A percentile compares a stretch with the other conserved stretches of the same genome.
Evolutionary conservation across 2,329 filamentous ascomycete genomes (phyloP).

Genomic region (Diplodia mutila): DNA sequence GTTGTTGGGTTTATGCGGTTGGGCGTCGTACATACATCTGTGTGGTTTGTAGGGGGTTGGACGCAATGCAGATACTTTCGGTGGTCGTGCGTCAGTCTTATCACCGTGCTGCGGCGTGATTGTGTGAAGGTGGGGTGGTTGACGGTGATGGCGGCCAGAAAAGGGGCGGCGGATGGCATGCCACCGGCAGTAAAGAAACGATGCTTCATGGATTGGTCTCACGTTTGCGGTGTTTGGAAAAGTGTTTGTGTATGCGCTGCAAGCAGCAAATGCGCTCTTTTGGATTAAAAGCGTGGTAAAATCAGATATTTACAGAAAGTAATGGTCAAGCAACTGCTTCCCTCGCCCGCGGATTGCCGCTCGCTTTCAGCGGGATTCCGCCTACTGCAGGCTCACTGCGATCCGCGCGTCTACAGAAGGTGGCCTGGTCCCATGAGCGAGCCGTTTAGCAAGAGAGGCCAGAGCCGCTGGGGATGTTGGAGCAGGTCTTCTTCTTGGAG

Average conservation of each 20-base stretch:
- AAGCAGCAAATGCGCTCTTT: slow-evolving; percentile 13
- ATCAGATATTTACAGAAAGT: slow-evolving; percentile 15
- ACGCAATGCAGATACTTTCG: background rate
- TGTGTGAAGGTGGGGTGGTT: background rate
- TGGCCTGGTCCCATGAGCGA: background rate
- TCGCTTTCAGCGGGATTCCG: no score
- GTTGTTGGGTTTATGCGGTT: background rate
- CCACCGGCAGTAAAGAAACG: no score
- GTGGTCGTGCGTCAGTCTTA: background rate
- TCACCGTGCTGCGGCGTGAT: background rate
- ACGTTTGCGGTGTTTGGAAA: background rate
- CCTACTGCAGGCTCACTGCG: no score
- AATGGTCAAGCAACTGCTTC: background rate
- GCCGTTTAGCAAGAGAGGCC: slow-evolving; percentile 40
- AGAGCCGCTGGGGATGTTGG: slow-evolving; percentile 38
- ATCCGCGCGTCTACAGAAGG: no score
- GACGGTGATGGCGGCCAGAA: no score
- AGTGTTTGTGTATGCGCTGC: background rate
- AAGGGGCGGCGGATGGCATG: no score
- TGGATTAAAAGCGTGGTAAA: slow-evolving; percentile 14
- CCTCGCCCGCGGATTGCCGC: no score
- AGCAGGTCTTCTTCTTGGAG: slow-evolving; percentile 39
- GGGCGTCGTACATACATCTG: no score
- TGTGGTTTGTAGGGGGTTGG: no score
- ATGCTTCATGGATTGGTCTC: background rate